Base-by-base conservation (phyloP, 1,284 basidiomycete species). In the Butyriboletus regius region DNA sequence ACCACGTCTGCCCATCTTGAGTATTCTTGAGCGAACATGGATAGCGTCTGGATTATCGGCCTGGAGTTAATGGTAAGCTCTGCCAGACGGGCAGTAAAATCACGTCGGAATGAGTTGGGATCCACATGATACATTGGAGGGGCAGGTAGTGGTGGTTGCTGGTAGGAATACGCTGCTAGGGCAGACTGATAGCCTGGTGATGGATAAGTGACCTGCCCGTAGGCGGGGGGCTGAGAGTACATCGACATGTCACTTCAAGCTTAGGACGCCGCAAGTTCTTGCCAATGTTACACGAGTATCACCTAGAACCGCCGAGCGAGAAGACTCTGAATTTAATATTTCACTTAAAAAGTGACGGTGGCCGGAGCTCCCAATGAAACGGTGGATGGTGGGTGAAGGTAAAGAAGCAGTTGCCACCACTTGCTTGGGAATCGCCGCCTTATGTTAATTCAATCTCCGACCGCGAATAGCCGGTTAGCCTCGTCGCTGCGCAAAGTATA, bases 41-140 rank as follows among this genome's bases (percentile, higher is more conserved):
- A 98, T n/a, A 98, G 74, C 55, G 81, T 82, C 71, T 95, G 93
- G 61, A 99, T 99, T 58, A 97, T 85, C 14, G 92, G 90, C 65
- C 94, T 87, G 58, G 93, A 96, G 72, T 98, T 99, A 75, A 95
- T 85, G 37, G 85, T 93, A 55, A 98, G 83, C 59, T 88, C 81
- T 61, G 82, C 76, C 52, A 98, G 82, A 53, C 91, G 85, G 43
- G 75, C 70, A 56, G 79, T 70, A 70, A 87, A 92, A 69, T 90
- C 86, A 70, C 81, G 81, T 58, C 90, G 85, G 70, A 94, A 94
- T 32, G 78, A 76, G 63, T 77, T 77, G 31, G 89, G 80, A 67
- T 88, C 85, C 71, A 81, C 68, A 64, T 77, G 74, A 67, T 76
- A 79, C 55, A 78, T 61, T 43, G 75, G 67, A 36, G 75, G 71